phyloP scores from a whole-genome alignment of 2,329 filamentous ascomycete genomes.

The Kalmusia sp. region DNA sequence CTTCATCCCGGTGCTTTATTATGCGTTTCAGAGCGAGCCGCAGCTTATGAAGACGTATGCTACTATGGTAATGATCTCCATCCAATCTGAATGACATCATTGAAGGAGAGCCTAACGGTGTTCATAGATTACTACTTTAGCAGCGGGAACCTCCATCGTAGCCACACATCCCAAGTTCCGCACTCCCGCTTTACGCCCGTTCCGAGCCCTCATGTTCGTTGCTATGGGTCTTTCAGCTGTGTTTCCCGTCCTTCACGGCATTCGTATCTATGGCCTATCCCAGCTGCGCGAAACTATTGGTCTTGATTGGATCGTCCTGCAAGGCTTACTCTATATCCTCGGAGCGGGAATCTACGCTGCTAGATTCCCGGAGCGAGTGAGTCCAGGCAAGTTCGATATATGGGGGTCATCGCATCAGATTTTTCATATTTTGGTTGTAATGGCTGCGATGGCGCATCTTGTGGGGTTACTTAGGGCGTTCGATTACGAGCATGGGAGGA shows the following conservation, averaged over 20 bases:
- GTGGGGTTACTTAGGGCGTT: slow-evolving; percentile 84
- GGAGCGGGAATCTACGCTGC: slow-evolving; percentile 87
- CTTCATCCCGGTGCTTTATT: slow-evolving; percentile 81
- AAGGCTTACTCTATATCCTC: slow-evolving; percentile 83
- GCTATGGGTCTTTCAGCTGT: slow-evolving; percentile 84
- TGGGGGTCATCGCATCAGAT: slow-evolving; percentile 95
- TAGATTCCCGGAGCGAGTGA: slow-evolving; percentile 81
- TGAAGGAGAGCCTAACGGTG: background rate
- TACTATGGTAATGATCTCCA: slow-evolving; percentile 63
- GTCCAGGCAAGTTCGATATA: slow-evolving; percentile 83
- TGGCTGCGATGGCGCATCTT: slow-evolving; percentile 83
- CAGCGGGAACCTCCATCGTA: slow-evolving; percentile 75
- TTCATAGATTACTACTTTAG: slow-evolving; percentile 76
- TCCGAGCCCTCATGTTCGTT: slow-evolving; percentile 89
- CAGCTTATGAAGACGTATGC: slow-evolving; percentile 74
- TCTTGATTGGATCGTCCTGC: slow-evolving; percentile 78
- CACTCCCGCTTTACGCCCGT: slow-evolving; percentile 81
- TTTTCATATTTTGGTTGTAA: slow-evolving; percentile 87
- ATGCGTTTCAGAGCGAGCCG: slow-evolving; percentile 66
- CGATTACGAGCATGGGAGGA: slow-evolving; percentile 75
- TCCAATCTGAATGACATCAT: background rate
- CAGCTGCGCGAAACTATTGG: slow-evolving; percentile 77
- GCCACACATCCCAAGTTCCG: slow-evolving; percentile 85
- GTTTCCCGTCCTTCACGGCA: slow-evolving; percentile 81
- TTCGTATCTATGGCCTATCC: slow-evolving; percentile 70